Evolutionary conservation across 1,284 basidiomycete species (phyloP).

Genomic region (Tetrapyrgos nigripes): DNA sequence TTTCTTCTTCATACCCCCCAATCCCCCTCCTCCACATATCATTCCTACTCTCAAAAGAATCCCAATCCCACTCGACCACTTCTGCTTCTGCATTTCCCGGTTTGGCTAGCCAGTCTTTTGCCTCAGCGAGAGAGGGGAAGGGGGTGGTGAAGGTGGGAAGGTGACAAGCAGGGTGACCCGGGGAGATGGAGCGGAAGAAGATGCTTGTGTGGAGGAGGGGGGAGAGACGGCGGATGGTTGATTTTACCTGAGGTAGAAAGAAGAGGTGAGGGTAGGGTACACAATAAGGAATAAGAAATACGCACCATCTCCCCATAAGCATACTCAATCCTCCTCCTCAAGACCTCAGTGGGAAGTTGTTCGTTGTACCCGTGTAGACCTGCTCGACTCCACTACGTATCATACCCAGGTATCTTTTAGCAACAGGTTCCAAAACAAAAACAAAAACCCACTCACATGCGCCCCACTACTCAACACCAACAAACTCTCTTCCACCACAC

Average conservation of each 20-base stretch:
- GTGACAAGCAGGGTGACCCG: constrained; percentile 33
- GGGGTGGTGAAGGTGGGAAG: constrained; percentile 22
- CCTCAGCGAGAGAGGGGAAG: constrained; percentile 23
- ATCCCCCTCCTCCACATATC: constrained; percentile 31
- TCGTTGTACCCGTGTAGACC: constrained; percentile 28
- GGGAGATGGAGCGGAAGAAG: constrained; percentile 34
- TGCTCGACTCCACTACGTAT: constrained; percentile 30
- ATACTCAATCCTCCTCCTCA: constrained; percentile 9
- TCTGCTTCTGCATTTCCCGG: constrained; percentile 20
- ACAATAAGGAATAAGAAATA: too few species aligned
- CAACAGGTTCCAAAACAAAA: background rate
- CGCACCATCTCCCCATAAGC: background rate
- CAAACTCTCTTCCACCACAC: constrained; percentile 30
- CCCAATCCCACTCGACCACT: constrained; percentile 36
- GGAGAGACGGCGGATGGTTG: constrained; percentile 23
- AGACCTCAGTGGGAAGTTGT: constrained; percentile 24
- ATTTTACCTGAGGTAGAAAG: too few species aligned
- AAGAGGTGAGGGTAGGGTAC: too few species aligned
- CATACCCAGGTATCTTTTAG: constrained; percentile 4
- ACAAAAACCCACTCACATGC: constrained; percentile 22
- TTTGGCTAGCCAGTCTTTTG: constrained; percentile 13
- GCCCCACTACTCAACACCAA: constrained; percentile 34
- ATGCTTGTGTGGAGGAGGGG: constrained; percentile 28
- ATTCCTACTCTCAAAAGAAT: constrained; percentile 34
- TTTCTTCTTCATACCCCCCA: constrained; percentile 20